Evolutionary conservation across 495 filamentous ascomycete genomes (phyloP).

Genomic region (Hypoxylon rickii): DNA sequence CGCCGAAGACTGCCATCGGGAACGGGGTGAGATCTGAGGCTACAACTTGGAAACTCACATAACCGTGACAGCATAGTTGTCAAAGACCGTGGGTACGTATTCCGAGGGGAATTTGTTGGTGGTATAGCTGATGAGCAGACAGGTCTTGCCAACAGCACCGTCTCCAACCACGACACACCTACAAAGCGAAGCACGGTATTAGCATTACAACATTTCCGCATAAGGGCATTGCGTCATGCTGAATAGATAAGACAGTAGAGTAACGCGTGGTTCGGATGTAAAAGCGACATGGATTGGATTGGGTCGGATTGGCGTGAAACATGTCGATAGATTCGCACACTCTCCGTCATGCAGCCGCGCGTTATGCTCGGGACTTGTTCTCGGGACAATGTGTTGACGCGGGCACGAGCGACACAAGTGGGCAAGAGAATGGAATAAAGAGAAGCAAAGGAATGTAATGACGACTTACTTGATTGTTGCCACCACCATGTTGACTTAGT

Average conservation of each 20-base stretch:
- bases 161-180: slow-evolving; percentile 99
- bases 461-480: slow-evolving; percentile 80
- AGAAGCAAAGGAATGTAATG: slow-evolving; percentile 20
- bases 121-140: slow-evolving; percentile 97
- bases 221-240: not conserved
- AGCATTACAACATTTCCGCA: slow-evolving; percentile 3
- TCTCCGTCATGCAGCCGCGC: slow-evolving; percentile 19
- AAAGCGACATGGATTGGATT: slow-evolving; percentile 1
- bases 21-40: not conserved
- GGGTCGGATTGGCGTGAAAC: slow-evolving; percentile 28
- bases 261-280: slow-evolving; percentile 19
- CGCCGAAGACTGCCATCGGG: not conserved
- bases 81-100: slow-evolving; percentile 99
- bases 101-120: slow-evolving; percentile 99
- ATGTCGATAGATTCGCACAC: slow-evolving; percentile 16
- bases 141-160: slow-evolving; percentile 99
- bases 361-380: slow-evolving; percentile 1
- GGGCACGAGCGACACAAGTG: not conserved
- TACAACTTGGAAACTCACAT: slow-evolving; percentile 71
- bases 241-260: not conserved
- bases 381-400: slow-evolving; percentile 1
- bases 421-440: not conserved
- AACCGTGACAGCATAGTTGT: slow-evolving; percentile 99
- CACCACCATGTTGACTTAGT: slow-evolving; percentile 69
- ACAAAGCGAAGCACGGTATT: slow-evolving; percentile 18